Percentiles rank a stretch among this genome's conserved stretches.
Conservation (phyloP, 176 grass and related monocot genomes). For the Paspalum notatum region DNA sequence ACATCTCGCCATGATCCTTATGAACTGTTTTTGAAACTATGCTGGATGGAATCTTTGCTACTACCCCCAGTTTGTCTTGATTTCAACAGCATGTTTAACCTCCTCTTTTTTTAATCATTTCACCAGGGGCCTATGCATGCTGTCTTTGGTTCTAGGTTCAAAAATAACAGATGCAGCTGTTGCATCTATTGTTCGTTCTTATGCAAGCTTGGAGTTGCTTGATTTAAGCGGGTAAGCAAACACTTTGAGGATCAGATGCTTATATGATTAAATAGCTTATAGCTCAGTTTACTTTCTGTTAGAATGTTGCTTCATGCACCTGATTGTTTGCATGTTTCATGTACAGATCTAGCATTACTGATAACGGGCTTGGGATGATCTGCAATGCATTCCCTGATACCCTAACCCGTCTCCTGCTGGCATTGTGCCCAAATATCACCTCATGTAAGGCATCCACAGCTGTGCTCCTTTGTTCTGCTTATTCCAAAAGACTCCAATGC, state of each 20-base stretch:
- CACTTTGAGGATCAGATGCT: background rate
- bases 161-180: conserved; percentile 93
- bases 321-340: conserved; percentile 26
- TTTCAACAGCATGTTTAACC: background rate
- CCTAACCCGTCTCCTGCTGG: conserved; percentile 60
- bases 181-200: conserved; percentile 76
- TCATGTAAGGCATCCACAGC: conserved; percentile 61
- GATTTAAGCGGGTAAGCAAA: conserved; percentile 83
- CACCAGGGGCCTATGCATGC: conserved; percentile 63
- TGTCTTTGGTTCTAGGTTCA: conserved; percentile 74
- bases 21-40: conserved; percentile 1
- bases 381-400: conserved; percentile 64
- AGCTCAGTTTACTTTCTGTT: background rate
- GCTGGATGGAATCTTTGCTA: background rate
- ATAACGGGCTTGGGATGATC: conserved; percentile 90
- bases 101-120: conserved; percentile 15
- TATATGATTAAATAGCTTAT: background rate
- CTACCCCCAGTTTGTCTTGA: background rate
- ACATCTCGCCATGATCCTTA: background rate
- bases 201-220: conserved; percentile 72
- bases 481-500: background rate
- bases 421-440: conserved; percentile 84
- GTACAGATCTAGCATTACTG: conserved; percentile 81
- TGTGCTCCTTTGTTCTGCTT: background rate
- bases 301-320: background rate